Evolutionary conservation across 768 basidiomycete genomes (phyloP), one percentile per base, ranked within the genome.

Genomic region (Tylopilus sp.): DNA sequence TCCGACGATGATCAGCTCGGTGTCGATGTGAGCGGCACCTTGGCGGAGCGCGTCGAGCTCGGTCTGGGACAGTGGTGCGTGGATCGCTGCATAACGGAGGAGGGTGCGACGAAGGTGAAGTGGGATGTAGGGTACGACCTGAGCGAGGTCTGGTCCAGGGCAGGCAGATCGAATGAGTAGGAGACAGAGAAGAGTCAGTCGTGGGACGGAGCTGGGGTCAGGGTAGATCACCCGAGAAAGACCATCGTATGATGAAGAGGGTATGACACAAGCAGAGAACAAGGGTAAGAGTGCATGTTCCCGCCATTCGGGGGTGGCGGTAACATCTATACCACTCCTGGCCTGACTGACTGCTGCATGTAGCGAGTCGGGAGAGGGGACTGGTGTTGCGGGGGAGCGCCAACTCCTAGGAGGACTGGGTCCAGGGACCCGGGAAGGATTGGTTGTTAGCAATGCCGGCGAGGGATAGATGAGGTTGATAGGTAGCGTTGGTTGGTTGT

Each of bases 1-100:
- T 13, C 83, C 84, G 23, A 87, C 75, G 21, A 91, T 63, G 33
- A 89, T 63, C 11, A 88, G 68, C 52, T 90, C 88, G 1, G 85
- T 81, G 46, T 80, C 79, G 3, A 76, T 74, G 59, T 85, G 80
- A 1, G 78, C 75, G 5, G 79, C 68, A 0, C 73, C 70, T 30
- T 72, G 73, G 48, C 78, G 76, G 5, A 88, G 61, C 8, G 76
- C 71, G 46, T 75, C 74, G 18, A 89, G 71, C 49, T 78, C 77
- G 20, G 69, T 61, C 47, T 65, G 72, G 5, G 75, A 69, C 18
- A 89, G 67, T 2, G 88, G 88, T 1, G 69, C 63, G 48, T 82
- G 75, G 12, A 87, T 66, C 22, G 85, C 80, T 6, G 78, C 70
- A 55, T 82, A 75, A 3, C 84, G 79, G 26, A 88, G 69, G 17